Evolutionary conservation across 306 rosid genomes (phyloP).

Genomic region (Citrullus colocynthis): DNA sequence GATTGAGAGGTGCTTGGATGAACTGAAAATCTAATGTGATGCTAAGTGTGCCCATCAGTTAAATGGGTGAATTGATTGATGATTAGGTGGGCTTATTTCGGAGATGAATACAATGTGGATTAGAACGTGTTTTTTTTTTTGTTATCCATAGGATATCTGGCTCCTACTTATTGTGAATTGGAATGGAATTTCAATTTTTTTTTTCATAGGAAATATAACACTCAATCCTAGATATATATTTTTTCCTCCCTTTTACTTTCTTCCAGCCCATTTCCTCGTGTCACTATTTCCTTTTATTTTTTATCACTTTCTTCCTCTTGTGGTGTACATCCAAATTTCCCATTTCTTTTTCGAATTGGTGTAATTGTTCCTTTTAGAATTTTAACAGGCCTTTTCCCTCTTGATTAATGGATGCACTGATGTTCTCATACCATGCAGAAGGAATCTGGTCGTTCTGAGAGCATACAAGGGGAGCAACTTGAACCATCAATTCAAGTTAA

Average conservation of each 20-base stretch:
- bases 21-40: conserved; percentile 6
- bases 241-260: neutral
- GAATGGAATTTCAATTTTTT: neutral
- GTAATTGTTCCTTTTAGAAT: neutral
- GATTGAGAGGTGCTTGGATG: conserved; percentile 4
- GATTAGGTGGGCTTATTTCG: conserved; percentile 2
- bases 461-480: conserved; percentile 13
- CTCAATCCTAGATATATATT: neutral
- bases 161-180: neutral
- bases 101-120: neutral
- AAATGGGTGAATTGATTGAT: neutral
- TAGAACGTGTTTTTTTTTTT: neutral
- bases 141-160: neutral
- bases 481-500: conserved; percentile 23
- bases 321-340: neutral
- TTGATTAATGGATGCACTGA: neutral
- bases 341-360: neutral
- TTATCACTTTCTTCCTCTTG: neutral
- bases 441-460: conserved; percentile 24
- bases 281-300: neutral
- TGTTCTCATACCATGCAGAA: conserved; percentile 33
- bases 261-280: neutral
- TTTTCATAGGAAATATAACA: neutral
- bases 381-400: neutral
- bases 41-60: neutral